These are phyloP conservation scores for Hypoxylon sp. DNA, from an alignment of 2,329 filamentous ascomycete genomes.

Conservation along the genomic window DNA sequence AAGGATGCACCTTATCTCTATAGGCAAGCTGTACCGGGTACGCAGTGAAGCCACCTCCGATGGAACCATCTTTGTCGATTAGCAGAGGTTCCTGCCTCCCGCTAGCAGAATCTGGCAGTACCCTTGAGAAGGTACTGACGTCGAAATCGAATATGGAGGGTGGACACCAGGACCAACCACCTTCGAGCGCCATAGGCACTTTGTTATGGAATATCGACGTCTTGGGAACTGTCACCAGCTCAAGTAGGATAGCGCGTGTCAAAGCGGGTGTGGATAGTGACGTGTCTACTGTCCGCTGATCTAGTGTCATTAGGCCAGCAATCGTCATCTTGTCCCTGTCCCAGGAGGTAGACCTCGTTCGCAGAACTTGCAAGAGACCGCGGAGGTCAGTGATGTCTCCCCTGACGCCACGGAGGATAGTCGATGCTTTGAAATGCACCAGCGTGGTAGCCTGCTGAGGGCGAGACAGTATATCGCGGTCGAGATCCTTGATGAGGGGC, in stretches of 20 bases:
- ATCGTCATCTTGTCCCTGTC: slow-evolving; percentile 25
- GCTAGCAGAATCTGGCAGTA: too few species aligned
- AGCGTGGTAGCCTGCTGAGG: slow-evolving; percentile 20
- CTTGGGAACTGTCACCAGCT: slow-evolving; percentile 7
- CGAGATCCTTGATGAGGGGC: slow-evolving; percentile 28
- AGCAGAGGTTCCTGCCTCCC: too few species aligned
- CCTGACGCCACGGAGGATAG: slow-evolving; percentile 29
- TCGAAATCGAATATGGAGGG: slow-evolving; percentile 10
- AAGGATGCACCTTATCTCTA: too few species aligned
- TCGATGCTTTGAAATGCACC: slow-evolving; percentile 27
- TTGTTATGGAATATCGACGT: slow-evolving; percentile 6
- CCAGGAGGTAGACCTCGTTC: slow-evolving; percentile 30
- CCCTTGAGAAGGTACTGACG: too few species aligned
- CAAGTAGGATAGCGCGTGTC: slow-evolving; percentile 8
- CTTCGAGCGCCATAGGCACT: slow-evolving; percentile 8
- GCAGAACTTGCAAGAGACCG: slow-evolving; percentile 28
- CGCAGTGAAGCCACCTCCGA: too few species aligned
- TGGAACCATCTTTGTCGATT: too few species aligned
- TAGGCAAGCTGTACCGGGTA: too few species aligned
- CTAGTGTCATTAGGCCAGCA: slow-evolving; percentile 20
- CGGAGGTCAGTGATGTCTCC: slow-evolving; percentile 26
- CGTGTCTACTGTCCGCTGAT: neutral
- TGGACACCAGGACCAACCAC: slow-evolving; percentile 6
- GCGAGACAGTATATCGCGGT: slow-evolving; percentile 12
- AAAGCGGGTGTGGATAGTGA: slow-evolving; percentile 1